These are phyloP conservation scores for Phytophthora megakarya DNA, from an alignment of 352 stramenopile genomes.

Conservation along the genomic window DNA sequence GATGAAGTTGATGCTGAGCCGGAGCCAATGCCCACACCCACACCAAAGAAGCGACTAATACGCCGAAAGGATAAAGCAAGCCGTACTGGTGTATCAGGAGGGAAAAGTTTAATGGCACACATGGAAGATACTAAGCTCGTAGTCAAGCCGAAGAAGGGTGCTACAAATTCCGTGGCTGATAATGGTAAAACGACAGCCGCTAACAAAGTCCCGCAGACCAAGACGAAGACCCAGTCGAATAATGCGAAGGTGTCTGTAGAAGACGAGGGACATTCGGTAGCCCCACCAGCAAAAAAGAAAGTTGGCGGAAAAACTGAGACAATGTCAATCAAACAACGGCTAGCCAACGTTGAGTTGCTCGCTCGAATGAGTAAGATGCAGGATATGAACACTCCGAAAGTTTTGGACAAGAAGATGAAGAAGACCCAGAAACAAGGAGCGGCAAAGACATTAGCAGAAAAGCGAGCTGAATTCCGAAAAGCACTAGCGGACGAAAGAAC, in stretches of 20 bases:
- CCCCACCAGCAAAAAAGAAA: conserved; percentile 22
- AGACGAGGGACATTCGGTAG: conserved; percentile 3
- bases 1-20: conserved; percentile 30
- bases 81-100: not conserved
- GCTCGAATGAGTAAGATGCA: conserved; percentile 56
- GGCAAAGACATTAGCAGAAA: conserved; percentile 37
- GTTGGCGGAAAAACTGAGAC: conserved; percentile 29
- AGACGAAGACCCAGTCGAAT: conserved; percentile 12
- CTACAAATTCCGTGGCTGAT: not conserved
- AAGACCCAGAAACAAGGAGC: conserved; percentile 41
- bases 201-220: conserved; percentile 2
- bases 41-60: conserved; percentile 43
- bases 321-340: conserved; percentile 47
- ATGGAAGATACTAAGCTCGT: conserved; percentile 19
- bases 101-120: conserved; percentile 23
- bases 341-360: conserved; percentile 59
- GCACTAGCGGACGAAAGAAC: conserved; percentile 27
- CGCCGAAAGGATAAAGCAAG: conserved; percentile 38
- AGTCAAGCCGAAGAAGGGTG: conserved; percentile 18
- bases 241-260: not conserved
- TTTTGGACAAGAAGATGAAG: conserved; percentile 58
- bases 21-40: conserved; percentile 26
- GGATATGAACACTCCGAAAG: conserved; percentile 70
- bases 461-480: conserved; percentile 59
- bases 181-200: too few relatives aligned